phyloP scores from a whole-genome alignment of 2,329 filamentous ascomycete species.

The Aureobasidium namibiae region DNA sequence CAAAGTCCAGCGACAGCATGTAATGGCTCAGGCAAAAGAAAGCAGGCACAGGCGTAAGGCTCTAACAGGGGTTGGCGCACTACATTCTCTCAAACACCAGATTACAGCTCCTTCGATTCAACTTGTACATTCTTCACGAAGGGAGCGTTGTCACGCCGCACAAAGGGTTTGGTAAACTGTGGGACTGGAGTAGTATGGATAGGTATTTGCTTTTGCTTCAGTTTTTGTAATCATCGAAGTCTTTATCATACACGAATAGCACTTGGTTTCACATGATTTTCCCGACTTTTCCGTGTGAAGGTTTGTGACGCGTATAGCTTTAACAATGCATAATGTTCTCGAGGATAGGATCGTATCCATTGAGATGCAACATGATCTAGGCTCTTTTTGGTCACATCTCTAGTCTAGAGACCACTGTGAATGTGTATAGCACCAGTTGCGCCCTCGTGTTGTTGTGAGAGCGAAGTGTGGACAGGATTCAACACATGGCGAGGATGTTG shows the following conservation, averaged over 20 bases:
- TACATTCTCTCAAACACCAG: neutral
- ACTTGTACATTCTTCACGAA: slow-evolving; percentile 7
- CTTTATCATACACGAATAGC: slow-evolving; percentile 2
- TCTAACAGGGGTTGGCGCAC: neutral
- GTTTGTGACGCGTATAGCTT: too few species aligned
- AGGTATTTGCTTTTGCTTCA: neutral
- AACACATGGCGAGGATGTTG: too few species aligned
- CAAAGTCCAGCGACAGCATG: neutral
- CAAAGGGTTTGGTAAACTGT: slow-evolving; percentile 9
- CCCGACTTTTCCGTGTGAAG: too few species aligned
- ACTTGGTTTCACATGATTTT: neutral
- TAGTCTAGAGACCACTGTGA: neutral
- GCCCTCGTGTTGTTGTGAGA: too few species aligned
- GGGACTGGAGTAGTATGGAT: neutral
- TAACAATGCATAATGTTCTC: too few species aligned
- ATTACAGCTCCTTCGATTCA: neutral
- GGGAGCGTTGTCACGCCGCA: neutral
- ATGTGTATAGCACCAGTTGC: too few species aligned
- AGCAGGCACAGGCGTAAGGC: neutral
- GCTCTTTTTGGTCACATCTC: neutral
- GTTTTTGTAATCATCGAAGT: neutral
- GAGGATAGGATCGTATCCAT: too few species aligned
- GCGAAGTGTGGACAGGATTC: too few species aligned
- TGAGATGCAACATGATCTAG: too few species aligned
- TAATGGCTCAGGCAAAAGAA: neutral